phyloP scores from a whole-genome alignment of 768 basidiomycete species.

The Lentinula boryana region DNA sequence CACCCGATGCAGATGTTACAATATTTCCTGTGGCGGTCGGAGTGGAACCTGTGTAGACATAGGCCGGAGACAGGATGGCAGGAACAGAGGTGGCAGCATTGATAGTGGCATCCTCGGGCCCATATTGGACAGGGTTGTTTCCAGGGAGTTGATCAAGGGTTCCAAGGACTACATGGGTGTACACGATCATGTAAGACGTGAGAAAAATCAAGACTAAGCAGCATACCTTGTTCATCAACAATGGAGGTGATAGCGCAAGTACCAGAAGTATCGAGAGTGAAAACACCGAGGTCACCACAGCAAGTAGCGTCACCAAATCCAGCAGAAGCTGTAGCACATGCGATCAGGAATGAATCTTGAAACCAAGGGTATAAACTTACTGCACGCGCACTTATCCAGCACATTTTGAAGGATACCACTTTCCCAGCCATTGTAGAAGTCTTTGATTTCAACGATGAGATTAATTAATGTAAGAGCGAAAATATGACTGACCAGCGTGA shows the following conservation, averaged over 20 bases:
- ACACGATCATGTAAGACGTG: conserved; percentile 1
- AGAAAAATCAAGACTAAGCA: background rate
- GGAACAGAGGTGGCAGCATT: conserved; percentile 31
- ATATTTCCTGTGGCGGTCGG: conserved; percentile 31
- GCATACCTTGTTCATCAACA: conserved; percentile 41
- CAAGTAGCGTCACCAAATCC: conserved; percentile 27
- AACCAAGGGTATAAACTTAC: background rate
- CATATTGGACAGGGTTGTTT: conserved; percentile 44
- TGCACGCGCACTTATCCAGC: conserved; percentile 47
- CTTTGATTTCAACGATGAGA: conserved; percentile 15
- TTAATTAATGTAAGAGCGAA: background rate
- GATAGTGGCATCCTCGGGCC: conserved; percentile 26
- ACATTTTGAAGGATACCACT: conserved; percentile 46
- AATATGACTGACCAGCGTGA: conserved; percentile 37
- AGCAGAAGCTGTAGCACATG: background rate
- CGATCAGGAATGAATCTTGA: background rate
- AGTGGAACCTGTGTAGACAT: conserved; percentile 36
- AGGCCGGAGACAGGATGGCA: conserved; percentile 35
- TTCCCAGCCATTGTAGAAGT: conserved; percentile 62
- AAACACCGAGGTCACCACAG: conserved; percentile 39
- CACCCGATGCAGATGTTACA: conserved; percentile 12
- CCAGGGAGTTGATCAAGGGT: conserved; percentile 42
- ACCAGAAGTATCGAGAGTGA: conserved; percentile 32
- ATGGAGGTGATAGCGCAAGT: conserved; percentile 39
- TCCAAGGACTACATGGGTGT: conserved; percentile 32